Percentiles rank a stretch among this genome's conserved stretches.
phyloP scores from a whole-genome alignment of 495 filamentous ascomycete genomes.

The Jackrogersella minutella region DNA sequence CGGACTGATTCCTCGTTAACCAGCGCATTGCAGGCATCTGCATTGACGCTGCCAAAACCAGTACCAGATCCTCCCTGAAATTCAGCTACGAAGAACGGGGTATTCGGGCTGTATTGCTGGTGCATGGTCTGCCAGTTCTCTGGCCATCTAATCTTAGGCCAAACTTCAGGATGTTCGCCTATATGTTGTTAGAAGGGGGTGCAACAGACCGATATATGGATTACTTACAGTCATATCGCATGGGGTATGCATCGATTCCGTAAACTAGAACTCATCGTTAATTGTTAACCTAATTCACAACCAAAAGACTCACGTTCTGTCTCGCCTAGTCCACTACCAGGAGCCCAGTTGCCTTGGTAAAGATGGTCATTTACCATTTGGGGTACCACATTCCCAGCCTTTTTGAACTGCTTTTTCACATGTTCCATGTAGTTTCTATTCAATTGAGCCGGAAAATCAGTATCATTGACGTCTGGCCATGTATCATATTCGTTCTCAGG shows the following conservation, averaged over 20 bases:
- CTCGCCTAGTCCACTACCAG: constrained; percentile 66
- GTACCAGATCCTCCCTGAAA: constrained; percentile 70
- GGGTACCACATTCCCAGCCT: constrained; percentile 75
- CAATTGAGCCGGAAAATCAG: constrained; percentile 48
- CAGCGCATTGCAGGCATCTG: constrained; percentile 60
- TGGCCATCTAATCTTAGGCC: constrained; percentile 57
- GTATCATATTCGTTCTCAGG: constrained; percentile 76
- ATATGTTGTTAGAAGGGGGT: background rate
- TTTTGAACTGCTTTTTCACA: constrained; percentile 70
- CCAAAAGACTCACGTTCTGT: constrained; percentile 55
- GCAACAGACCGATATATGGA: background rate
- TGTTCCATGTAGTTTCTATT: constrained; percentile 72
- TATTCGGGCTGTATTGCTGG: constrained; percentile 65
- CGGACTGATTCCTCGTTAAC: constrained; percentile 76
- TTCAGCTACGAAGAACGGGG: constrained; percentile 73
- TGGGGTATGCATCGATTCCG: constrained; percentile 75
- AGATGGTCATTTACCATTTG: constrained; percentile 80
- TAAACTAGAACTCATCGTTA: constrained; percentile 62
- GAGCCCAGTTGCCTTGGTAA: constrained; percentile 65
- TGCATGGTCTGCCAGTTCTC: constrained; percentile 58
- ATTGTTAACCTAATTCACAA: background rate
- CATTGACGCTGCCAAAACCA: constrained; percentile 17
- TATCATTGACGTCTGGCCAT: constrained; percentile 44
- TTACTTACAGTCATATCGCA: constrained; percentile 63
- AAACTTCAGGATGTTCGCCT: constrained; percentile 53